Evolutionary conservation across 768 basidiomycete genomes (phyloP).

Genomic region (Suillus tomentosus): DNA sequence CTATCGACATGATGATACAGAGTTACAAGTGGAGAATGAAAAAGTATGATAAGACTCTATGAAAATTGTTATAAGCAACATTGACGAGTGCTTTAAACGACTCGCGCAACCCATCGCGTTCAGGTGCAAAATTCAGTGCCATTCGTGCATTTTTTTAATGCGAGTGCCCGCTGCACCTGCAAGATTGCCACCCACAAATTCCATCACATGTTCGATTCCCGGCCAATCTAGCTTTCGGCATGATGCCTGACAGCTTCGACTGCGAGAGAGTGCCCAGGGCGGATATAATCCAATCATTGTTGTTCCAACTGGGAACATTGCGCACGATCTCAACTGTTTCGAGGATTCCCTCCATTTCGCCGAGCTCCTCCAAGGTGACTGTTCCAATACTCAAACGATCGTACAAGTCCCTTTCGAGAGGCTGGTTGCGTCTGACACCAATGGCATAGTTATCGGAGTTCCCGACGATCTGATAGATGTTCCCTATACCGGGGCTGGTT

Average conservation of each 20-base stretch:
- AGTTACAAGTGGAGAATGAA: not conserved
- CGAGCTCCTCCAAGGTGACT: constrained; percentile 9
- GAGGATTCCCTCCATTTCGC: not conserved
- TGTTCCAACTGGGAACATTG: not conserved
- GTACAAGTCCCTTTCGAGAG: constrained; percentile 23
- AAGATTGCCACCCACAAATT: not conserved
- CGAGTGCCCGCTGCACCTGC: not conserved
- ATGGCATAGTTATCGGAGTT: constrained; percentile 25
- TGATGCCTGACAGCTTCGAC: not conserved
- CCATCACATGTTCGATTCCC: not conserved
- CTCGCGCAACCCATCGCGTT: not conserved
- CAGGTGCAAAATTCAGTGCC: not conserved
- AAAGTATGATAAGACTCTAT: too few relatives aligned
- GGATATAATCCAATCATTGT: not conserved
- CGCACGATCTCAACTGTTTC: not conserved
- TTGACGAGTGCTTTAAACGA: not conserved
- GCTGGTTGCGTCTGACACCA: constrained; percentile 10
- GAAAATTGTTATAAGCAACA: not conserved
- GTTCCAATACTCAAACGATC: constrained; percentile 28
- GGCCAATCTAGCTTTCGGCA: not conserved
- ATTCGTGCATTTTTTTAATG: not conserved
- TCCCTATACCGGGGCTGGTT: constrained; percentile 20
- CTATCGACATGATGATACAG: not conserved
- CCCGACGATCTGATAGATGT: constrained; percentile 31
- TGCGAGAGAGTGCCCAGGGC: not conserved